phyloP scores from a whole-genome alignment of 164 flowering plant genomes.

The Nymphaea colorata region DNA sequence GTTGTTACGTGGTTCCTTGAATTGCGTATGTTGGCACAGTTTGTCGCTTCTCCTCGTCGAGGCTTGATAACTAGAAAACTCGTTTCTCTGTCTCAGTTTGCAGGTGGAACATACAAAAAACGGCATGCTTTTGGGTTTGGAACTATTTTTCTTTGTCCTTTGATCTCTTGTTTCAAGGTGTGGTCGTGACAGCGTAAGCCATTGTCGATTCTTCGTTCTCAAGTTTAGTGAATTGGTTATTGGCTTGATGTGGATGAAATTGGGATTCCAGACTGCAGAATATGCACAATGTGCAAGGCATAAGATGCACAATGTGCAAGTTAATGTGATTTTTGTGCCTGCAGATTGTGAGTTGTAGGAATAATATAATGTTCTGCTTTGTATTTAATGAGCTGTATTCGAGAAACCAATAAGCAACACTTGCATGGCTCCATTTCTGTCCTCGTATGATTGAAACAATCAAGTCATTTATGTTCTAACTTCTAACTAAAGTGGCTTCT shows the following conservation, averaged over 20 bases:
- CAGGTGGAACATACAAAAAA: slow-evolving; percentile 18
- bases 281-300: not conserved
- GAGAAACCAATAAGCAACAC: not conserved
- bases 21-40: not conserved
- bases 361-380: not conserved
- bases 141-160: slow-evolving; percentile 7
- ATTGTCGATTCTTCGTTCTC: slow-evolving; percentile 10
- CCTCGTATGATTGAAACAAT: not conserved
- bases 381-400: not conserved
- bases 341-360: not conserved
- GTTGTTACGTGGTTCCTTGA: not conserved
- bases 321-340: no score
- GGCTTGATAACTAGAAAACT: not conserved
- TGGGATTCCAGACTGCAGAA: not conserved
- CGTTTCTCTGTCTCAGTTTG: not conserved
- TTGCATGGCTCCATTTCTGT: not conserved
- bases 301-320: not conserved
- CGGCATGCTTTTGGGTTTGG: slow-evolving; percentile 10
- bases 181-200: slow-evolving; percentile 15
- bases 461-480: no score
- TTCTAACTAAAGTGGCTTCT: no score
- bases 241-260: slow-evolving; percentile 5
- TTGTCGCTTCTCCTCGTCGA: not conserved
- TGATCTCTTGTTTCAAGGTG: slow-evolving; percentile 15
- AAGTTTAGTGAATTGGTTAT: slow-evolving; percentile 10